Evolutionary conservation across 352 stramenopile genomes (phyloP).

Genomic region (Pythium rishiriense): DNA sequence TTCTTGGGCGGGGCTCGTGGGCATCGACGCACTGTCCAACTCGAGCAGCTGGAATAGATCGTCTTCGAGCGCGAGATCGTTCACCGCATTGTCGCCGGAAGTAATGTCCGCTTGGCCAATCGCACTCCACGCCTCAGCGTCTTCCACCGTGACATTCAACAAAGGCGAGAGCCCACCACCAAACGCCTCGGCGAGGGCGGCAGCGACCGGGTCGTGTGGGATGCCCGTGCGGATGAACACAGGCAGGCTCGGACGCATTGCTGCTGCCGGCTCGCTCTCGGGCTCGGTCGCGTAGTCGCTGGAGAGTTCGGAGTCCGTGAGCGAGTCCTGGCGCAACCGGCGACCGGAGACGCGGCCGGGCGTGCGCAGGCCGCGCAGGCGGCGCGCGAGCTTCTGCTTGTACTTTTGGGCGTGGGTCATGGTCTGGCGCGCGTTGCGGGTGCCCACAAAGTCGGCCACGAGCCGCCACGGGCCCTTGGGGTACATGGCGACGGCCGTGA

Average conservation of each 20-base stretch:
- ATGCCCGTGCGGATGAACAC: constrained; percentile 17
- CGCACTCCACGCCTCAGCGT: constrained; percentile 4
- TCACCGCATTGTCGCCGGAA: background rate
- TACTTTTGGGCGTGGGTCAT: constrained; percentile 50
- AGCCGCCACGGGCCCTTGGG: constrained; percentile 32
- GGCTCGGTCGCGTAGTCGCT: constrained; percentile 6
- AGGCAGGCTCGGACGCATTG: constrained; percentile 9
- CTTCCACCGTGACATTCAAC: background rate
- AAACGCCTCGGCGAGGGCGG: constrained; percentile 4
- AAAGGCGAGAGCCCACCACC: constrained; percentile 6
- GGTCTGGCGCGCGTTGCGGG: constrained; percentile 32
- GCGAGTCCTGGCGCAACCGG: constrained; percentile 9
- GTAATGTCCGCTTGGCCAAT: background rate
- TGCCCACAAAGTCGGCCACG: constrained; percentile 30
- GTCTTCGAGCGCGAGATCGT: constrained; percentile 5
- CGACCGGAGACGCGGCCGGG: constrained; percentile 10
- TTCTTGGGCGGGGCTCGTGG: background rate
- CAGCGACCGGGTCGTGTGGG: constrained; percentile 6
- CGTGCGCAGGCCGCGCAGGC: constrained; percentile 27
- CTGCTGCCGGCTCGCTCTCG: background rate
- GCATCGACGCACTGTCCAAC: constrained; percentile 7
- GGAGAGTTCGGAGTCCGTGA: constrained; percentile 17
- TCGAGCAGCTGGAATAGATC: constrained; percentile 20
- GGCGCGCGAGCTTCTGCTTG: constrained; percentile 38
- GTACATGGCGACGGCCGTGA: constrained; percentile 32